A percentile compares a stretch with the other conserved stretches of the same genome.
These are phyloP conservation scores for Plasmodium gallinaceum DNA, from an alignment of 169 alveolate species.

Conservation along the genomic window DNA sequence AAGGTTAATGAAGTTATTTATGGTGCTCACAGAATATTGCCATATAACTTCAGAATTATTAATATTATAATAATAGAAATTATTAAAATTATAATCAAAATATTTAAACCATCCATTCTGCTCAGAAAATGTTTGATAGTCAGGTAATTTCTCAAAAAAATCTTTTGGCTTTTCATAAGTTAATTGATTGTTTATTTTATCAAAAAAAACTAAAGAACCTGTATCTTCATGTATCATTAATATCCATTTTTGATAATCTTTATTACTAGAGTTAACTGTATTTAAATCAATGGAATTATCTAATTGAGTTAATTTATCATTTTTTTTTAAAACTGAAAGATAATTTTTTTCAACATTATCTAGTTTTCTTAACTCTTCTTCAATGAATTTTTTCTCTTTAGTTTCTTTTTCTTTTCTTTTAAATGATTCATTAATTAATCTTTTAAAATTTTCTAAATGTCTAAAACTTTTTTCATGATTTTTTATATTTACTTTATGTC, in stretches of 20 bases:
- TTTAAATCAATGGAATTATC: neutral
- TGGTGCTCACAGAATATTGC: conserved; percentile 43
- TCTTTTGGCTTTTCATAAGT: conserved; percentile 40
- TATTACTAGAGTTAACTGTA: neutral
- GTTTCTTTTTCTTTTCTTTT: conserved; percentile 73
- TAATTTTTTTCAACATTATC: conserved; percentile 60
- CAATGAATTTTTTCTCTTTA: conserved; percentile 59
- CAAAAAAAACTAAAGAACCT: conserved; percentile 42
- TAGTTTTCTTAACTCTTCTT: conserved; percentile 56
- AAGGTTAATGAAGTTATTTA: conserved; percentile 15
- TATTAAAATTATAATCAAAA: conserved; percentile 56
- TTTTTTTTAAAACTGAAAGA: conserved; percentile 31
- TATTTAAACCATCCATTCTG: conserved; percentile 74
- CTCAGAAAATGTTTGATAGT: conserved; percentile 49
- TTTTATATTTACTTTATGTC: conserved; percentile 66
- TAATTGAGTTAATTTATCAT: conserved; percentile 5
- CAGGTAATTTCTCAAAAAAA: conserved; percentile 25
- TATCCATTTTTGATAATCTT: conserved; percentile 10
- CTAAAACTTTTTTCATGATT: conserved; percentile 72
- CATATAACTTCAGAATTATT: conserved; percentile 51
- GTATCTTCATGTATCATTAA: conserved; percentile 69
- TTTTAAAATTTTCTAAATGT: conserved; percentile 62
- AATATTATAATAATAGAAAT: conserved; percentile 58
- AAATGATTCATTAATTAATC: conserved; percentile 51
- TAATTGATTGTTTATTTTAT: conserved; percentile 36